Evolutionary conservation across 305 asterid genomes (phyloP).

Genomic region (Fraxinus latifolia): DNA sequence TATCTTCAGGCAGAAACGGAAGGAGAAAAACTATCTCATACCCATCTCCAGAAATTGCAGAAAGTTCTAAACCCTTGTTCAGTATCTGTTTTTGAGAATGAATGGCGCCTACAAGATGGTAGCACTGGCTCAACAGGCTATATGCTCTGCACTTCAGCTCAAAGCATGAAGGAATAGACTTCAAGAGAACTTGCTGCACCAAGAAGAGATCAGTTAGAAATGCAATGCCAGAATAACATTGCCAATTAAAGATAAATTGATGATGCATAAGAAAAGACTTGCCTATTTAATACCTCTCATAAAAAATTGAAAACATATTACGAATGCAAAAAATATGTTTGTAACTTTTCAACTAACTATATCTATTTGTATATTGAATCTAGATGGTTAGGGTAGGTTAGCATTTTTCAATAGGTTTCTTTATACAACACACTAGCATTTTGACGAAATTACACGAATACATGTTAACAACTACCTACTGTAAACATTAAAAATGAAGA

Average conservation of each 20-base stretch:
- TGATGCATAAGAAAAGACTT: not conserved
- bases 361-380: conserved; percentile 1
- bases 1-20: conserved; percentile 14
- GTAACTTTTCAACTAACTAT: conserved; percentile 4
- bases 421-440: not conserved
- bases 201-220: conserved; percentile 27
- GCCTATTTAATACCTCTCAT: not conserved
- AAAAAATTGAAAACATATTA: conserved; percentile 5
- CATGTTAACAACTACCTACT: not conserved
- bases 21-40: conserved; percentile 33
- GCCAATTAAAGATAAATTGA: conserved; percentile 14
- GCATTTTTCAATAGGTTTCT: not conserved
- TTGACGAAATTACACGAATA: not conserved
- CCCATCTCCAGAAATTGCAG: conserved; percentile 88
- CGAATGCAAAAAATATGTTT: not conserved
- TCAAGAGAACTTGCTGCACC: conserved; percentile 92
- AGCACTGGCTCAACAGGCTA: conserved; percentile 92
- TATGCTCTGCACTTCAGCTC: conserved; percentile 95
- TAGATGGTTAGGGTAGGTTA: not conserved
- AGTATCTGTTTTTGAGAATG: conserved; percentile 86
- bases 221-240: not conserved
- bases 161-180: conserved; percentile 93
- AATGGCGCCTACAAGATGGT: conserved; percentile 95
- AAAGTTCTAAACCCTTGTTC: conserved; percentile 81
- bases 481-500: not conserved